These are phyloP conservation scores for Rehmannia glutinosa DNA, from an alignment of 257 asterid genomes.

Conservation along the genomic window DNA sequence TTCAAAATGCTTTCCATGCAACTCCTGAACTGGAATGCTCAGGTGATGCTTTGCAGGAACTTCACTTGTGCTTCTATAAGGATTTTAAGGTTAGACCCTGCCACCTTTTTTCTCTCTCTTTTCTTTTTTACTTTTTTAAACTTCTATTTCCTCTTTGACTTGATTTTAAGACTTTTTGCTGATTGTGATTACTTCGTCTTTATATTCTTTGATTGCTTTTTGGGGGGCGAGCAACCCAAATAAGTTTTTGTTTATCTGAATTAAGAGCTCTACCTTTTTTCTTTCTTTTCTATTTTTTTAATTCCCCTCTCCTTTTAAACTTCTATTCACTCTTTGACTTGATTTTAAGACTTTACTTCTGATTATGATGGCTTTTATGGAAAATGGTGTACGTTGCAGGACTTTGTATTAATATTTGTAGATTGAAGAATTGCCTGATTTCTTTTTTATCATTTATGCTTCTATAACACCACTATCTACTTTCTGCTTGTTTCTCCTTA, in stretches of 20 bases:
- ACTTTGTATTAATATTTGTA: neutral
- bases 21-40: conserved; percentile 78
- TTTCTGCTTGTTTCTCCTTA: neutral
- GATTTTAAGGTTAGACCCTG: conserved; percentile 61
- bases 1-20: conserved; percentile 75
- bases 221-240: neutral
- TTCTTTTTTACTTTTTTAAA: too few species aligned
- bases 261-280: neutral
- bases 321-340: neutral
- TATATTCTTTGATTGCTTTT: neutral
- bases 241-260: neutral
- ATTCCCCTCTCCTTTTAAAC: neutral
- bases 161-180: too few species aligned
- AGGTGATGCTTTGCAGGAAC: conserved; percentile 70
- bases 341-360: neutral
- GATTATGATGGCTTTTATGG: neutral
- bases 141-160: too few species aligned
- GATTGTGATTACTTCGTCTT: too few species aligned
- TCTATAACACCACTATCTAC: neutral
- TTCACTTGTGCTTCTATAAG: conserved; percentile 78
- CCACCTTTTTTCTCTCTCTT: too few species aligned
- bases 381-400: neutral
- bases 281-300: neutral
- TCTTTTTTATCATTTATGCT: neutral
- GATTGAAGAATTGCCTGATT: too few species aligned